phyloP scores from a whole-genome alignment of 306 rosid genomes.

The Inga leiocalycina region DNA sequence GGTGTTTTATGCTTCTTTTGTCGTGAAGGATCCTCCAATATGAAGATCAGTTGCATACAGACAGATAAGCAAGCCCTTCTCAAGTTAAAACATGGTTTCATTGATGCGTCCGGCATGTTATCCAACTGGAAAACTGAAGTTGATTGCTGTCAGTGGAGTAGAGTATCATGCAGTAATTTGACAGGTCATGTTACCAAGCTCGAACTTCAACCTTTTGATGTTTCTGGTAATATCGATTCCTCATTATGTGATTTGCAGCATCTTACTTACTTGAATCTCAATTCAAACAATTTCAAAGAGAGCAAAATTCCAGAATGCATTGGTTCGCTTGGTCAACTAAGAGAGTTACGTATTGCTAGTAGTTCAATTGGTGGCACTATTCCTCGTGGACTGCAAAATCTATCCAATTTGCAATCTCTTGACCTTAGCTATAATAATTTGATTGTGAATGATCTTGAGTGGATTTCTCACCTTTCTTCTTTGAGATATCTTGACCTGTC shows the following conservation, averaged over 20 bases:
- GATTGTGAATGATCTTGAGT: too few relatives aligned
- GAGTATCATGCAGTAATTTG: background rate
- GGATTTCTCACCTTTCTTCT: too few relatives aligned
- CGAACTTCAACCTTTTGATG: background rate
- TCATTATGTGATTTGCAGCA: background rate
- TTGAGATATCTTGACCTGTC: too few relatives aligned
- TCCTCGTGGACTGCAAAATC: constrained; percentile 21
- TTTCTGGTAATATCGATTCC: background rate
- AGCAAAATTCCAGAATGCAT: background rate
- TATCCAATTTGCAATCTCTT: constrained; percentile 22
- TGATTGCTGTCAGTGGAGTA: too few relatives aligned
- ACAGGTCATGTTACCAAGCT: background rate
- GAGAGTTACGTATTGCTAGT: background rate
- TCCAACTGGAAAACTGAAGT: too few relatives aligned
- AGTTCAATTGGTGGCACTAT: background rate
- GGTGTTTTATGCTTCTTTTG: background rate
- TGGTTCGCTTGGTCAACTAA: constrained; percentile 21
- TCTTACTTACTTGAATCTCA: background rate
- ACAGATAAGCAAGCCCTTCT: too few relatives aligned
- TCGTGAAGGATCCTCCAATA: background rate
- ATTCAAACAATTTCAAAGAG: background rate
- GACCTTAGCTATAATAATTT: background rate
- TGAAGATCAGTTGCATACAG: background rate
- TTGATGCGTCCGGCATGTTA: too few relatives aligned
- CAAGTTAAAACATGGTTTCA: too few relatives aligned